Evolutionary conservation across 2,329 filamentous ascomycete species (phyloP), one percentile per base, ranked within the genome.

Genomic region (Colletotrichum falcatum): DNA sequence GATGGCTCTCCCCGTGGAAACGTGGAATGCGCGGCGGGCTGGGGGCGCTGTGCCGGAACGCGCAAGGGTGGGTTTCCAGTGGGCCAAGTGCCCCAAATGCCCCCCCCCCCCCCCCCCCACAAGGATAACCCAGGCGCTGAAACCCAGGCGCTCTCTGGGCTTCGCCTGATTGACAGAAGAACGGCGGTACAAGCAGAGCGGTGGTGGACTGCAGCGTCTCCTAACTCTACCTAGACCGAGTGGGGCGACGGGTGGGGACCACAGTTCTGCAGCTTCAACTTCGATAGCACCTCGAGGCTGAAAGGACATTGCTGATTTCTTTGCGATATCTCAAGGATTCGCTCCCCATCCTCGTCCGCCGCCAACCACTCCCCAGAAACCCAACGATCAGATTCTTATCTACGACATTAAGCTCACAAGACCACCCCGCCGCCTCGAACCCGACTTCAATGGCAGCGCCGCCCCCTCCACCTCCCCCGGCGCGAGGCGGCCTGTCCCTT

Each of bases 401-500:
- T 23, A 35, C 58, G 11, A 16, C 11, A 23, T 35, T 3, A 5
- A 48, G n/a, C 42, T 46, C 23, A 37, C 20, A 39, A 20, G 6
- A 20, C n/a, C 8, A 60, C 37, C 26, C n/a, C 35, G 7, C 4
- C 3, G 39, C 54, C 5, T 14, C 8, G 3, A 37, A 28, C 9
- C 2, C 65, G n/a, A 42, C 26, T 66, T 33, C 55, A 60, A 80
- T 78, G 76, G 74, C 79, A 70, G 77, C 76, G 70, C 75, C 78
- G 20, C 53, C 53, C 51, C 81, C 81, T 42, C 77, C 83, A 28
- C 80, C 82, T 49, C 83, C 83, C 54, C 80, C 81, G 16, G 78
- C 80, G 56, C 81, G 83, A 66, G 82, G 84, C 67, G 86, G 86
- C 67, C 84, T 94, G 74, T 95, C 93, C 23, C 89, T 97, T 6